Percentiles rank a stretch among this genome's conserved stretches.
Conservation (phyloP, 768 basidiomycete species). For the Rossbeevera mucosa region DNA sequence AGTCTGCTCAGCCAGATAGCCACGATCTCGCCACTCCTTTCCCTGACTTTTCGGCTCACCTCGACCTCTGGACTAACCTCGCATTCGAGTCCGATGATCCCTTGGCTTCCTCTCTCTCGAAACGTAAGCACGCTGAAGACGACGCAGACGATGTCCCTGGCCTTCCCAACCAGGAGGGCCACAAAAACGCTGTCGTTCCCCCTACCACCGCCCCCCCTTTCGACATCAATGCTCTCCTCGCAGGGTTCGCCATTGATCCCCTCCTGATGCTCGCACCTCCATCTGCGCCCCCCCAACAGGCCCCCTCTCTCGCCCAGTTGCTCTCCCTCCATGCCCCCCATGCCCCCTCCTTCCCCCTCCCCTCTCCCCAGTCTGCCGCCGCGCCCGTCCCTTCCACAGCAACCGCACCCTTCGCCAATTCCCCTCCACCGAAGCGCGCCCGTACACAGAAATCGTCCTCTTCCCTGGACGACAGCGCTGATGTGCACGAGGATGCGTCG, state of each 20-base stretch:
- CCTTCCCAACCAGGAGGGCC: constrained; percentile 47
- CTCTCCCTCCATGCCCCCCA: constrained; percentile 55
- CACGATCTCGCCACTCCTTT: constrained; percentile 61
- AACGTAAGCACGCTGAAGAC: constrained; percentile 31
- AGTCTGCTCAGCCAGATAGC: constrained; percentile 40
- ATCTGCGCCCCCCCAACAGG: constrained; percentile 25
- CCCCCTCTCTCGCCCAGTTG: constrained; percentile 65
- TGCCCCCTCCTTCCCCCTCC: constrained; percentile 18
- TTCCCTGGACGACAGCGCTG: constrained; percentile 15
- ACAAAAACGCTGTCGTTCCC: constrained; percentile 51
- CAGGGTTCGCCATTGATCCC: constrained; percentile 41
- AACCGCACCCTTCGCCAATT: constrained; percentile 12
- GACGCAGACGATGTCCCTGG: constrained; percentile 28
- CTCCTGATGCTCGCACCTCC: constrained; percentile 32
- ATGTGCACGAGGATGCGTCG: constrained; percentile 20
- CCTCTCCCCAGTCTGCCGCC: constrained; percentile 14
- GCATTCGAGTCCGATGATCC: constrained; percentile 74
- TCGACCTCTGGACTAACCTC: constrained; percentile 81
- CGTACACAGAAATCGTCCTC: constrained; percentile 52
- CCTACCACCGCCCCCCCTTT: constrained; percentile 39
- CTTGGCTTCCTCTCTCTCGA: constrained; percentile 34
- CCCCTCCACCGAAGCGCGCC: constrained; percentile 43
- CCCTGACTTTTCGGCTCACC: constrained; percentile 72
- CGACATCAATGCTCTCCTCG: constrained; percentile 39
- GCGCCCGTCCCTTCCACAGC: constrained; percentile 9